phyloP scores from a whole-genome alignment of 805 yeast genomes.

The Suhomyces vadensis region DNA sequence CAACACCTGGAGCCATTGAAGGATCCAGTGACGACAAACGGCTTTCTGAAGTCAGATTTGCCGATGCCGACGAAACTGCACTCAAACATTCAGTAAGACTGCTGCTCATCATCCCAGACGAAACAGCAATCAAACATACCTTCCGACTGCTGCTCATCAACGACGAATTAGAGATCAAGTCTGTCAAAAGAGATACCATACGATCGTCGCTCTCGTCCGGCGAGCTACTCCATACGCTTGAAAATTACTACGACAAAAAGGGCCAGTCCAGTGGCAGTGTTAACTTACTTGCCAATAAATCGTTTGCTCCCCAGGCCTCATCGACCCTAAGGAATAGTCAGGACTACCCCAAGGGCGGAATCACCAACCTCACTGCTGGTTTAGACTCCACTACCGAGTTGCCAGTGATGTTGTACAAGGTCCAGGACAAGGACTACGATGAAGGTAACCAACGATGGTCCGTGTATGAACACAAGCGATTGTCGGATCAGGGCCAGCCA shows the following conservation, averaged over 20 bases:
- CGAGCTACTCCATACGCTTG: constrained; percentile 30
- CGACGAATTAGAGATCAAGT: neutral
- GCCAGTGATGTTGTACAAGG: constrained; percentile 32
- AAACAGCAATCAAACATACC: constrained; percentile 7
- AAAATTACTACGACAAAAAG: constrained; percentile 11
- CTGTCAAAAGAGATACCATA: constrained; percentile 10
- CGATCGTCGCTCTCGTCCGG: constrained; percentile 30
- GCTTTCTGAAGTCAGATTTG: constrained; percentile 4
- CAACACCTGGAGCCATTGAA: neutral
- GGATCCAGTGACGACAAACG: neutral
- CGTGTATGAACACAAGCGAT: constrained; percentile 19
- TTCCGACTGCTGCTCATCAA: constrained; percentile 11
- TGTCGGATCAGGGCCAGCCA: neutral
- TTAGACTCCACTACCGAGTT: constrained; percentile 26
- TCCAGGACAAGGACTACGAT: constrained; percentile 27
- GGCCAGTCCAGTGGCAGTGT: neutral
- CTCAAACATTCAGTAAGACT: constrained; percentile 3
- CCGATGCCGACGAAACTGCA: constrained; percentile 8
- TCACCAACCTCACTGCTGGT: constrained; percentile 28
- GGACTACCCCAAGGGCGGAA: constrained; percentile 7
- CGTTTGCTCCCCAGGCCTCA: constrained; percentile 9
- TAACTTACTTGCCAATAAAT: constrained; percentile 3
- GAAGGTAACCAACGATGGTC: constrained; percentile 28
- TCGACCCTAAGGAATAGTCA: constrained; percentile 10
- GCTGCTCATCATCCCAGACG: constrained; percentile 12